Evolutionary conservation across 371 early-diverging fungal species (phyloP).

Genomic region (Mortierella polycephala): DNA sequence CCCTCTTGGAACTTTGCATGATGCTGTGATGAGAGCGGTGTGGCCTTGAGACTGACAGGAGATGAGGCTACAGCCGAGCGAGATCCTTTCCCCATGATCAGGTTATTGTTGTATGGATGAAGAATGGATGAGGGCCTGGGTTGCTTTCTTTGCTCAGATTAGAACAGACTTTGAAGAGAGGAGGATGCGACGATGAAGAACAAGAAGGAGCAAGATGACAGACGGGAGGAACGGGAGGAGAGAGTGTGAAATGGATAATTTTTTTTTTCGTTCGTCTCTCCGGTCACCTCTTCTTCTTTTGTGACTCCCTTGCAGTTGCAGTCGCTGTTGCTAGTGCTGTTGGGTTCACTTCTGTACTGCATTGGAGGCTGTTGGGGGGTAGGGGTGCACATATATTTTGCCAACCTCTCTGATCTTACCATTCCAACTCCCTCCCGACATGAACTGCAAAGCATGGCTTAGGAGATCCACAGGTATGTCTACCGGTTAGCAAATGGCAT

Average conservation of each 20-base stretch:
- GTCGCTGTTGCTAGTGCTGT: too few species aligned
- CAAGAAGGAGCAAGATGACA: too few species aligned
- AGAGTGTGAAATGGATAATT: background rate
- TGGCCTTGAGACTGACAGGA: constrained; percentile 51
- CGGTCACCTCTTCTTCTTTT: background rate
- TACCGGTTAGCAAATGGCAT: too few species aligned
- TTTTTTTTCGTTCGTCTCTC: too few species aligned
- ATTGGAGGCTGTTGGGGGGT: too few species aligned
- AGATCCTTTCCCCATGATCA: constrained; percentile 54
- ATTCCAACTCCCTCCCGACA: too few species aligned
- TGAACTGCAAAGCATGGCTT: too few species aligned
- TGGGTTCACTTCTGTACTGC: too few species aligned
- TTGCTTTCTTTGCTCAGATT: background rate
- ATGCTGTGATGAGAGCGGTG: constrained; percentile 54
- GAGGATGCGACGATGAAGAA: background rate
- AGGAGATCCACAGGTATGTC: too few species aligned
- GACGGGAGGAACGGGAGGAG: constrained; percentile 1
- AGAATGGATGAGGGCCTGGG: background rate
- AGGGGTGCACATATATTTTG: too few species aligned
- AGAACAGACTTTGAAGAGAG: background rate
- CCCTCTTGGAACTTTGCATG: constrained; percentile 56
- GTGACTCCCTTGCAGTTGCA: background rate
- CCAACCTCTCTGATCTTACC: too few species aligned
- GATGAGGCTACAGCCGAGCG: constrained; percentile 44
- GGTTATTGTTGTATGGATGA: background rate